Evolutionary conservation across 768 basidiomycete species (phyloP).

Genomic region (Russula griseocarnosa): DNA sequence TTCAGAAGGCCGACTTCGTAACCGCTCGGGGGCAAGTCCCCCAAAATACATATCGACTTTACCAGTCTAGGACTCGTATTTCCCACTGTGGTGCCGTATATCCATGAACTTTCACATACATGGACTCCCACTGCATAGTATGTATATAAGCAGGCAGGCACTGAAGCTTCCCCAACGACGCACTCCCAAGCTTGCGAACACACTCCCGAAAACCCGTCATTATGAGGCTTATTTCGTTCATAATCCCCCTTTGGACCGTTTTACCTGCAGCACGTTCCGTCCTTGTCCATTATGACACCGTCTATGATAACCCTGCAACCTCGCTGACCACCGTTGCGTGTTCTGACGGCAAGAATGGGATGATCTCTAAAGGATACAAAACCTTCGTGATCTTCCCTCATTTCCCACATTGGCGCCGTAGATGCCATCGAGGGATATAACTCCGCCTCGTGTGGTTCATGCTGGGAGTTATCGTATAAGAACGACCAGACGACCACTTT

Average conservation of each 20-base stretch:
- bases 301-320: not conserved
- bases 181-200: not conserved
- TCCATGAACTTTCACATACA: not conserved
- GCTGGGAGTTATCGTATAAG: not conserved
- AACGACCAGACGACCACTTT: not conserved
- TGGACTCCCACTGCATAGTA: not conserved
- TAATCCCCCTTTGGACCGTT: not conserved
- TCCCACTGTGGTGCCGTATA: not conserved
- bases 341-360: not conserved
- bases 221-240: not conserved
- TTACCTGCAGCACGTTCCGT: not conserved
- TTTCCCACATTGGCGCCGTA: not conserved
- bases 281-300: not conserved
- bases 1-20: not conserved
- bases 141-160: not conserved
- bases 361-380: not conserved
- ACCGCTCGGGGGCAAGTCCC: not conserved
- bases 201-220: not conserved
- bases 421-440: not conserved
- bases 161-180: not conserved
- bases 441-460: not conserved
- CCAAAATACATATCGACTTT: not conserved
- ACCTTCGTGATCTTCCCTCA: not conserved
- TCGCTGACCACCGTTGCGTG: not conserved
- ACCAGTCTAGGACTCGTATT: not conserved